These are phyloP conservation scores for Laetiporus sulphureus DNA, from an alignment of 1,284 basidiomycete species.

Conservation along the genomic window DNA sequence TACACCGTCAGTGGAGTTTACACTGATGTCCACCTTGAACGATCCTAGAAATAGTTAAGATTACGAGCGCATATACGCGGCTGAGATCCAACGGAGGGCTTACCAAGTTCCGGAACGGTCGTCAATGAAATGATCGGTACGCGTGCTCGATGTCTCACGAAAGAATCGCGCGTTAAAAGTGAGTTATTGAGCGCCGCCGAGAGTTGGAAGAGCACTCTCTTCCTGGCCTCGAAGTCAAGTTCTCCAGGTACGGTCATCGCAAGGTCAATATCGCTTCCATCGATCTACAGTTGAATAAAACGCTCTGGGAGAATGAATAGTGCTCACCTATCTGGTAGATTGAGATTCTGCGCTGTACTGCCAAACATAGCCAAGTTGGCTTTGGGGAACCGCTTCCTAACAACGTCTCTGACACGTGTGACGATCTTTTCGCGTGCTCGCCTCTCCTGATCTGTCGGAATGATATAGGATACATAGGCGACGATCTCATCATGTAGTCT, in stretches of 20 bases:
- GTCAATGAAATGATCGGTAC: constrained; percentile 57
- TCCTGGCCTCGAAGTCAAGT: constrained; percentile 15
- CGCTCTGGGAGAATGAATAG: background rate
- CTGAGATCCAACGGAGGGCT: background rate
- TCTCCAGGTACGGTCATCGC: constrained; percentile 21
- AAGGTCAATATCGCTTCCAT: constrained; percentile 29
- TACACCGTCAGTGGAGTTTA: constrained; percentile 63
- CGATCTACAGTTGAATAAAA: background rate
- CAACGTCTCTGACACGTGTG: constrained; percentile 16
- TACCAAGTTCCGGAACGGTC: constrained; percentile 35
- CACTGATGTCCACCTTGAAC: constrained; percentile 60
- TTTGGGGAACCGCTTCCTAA: constrained; percentile 16
- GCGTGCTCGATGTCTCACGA: constrained; percentile 46
- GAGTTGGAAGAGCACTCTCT: constrained; percentile 23
- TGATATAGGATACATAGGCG: constrained; percentile 22
- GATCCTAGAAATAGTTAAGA: constrained; percentile 34
- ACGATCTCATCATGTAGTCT: constrained; percentile 62
- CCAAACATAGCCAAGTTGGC: constrained; percentile 22
- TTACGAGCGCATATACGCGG: background rate
- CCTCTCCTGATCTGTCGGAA: constrained; percentile 22
- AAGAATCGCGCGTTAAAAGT: constrained; percentile 29
- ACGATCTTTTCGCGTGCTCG: constrained; percentile 20
- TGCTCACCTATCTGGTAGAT: constrained; percentile 24
- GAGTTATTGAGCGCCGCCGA: constrained; percentile 22
- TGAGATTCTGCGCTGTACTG: constrained; percentile 24